Evolutionary conservation across 176 grass and related monocot genomes (phyloP), one percentile per base, ranked within the genome.

Genomic region (Avena eriantha): DNA sequence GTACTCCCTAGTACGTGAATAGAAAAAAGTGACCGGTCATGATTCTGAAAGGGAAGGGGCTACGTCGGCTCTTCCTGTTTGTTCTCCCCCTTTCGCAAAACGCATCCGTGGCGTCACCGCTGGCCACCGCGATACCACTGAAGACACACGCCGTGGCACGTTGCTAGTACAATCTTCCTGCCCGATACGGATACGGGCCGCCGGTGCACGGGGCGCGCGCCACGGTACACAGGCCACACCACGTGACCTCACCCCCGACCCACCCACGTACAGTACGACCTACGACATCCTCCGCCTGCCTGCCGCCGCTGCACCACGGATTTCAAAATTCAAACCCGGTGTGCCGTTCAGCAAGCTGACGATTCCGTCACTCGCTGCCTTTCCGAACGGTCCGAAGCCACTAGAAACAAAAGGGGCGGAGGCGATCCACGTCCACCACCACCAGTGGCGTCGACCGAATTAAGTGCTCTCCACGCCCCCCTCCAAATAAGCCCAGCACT

Each of bases 261-360:
- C 41, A 77, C 78, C 78, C 71, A 50, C 43, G 71, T 69, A 60
- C 76, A 29, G 29, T 51, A 59, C 72, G 73, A 29, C 1, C 6
- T 43, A 78, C 54, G 24, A 14, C 59, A 12, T n/a, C 66, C 24
- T 29, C 46, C 11, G n/a, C 34, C 16, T 33, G 9, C 49, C 47
- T 1, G 23, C 76, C 0, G 6, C 1, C 31, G 67, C 18, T 23
- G 36, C 84, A 73, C 61, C 71, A 78, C 72, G 61, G 61, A 18
- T 49, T 87, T 84, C 85, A 80, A 91, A 90, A 75, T 91, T 91
- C 85, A 87, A 65, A 69, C 17, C 10, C 58, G 13, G 36, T 49
- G 35, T 48, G 48, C 39, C 34, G 11, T 19, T 12, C 80, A 0
- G 53, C 34, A 0, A 0, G 24, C 33, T 69, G 80, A 87, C 76